These are phyloP conservation scores for Ceratopteris richardii DNA, from an alignment of 75 land plant genomes.

Conservation along the genomic window DNA sequence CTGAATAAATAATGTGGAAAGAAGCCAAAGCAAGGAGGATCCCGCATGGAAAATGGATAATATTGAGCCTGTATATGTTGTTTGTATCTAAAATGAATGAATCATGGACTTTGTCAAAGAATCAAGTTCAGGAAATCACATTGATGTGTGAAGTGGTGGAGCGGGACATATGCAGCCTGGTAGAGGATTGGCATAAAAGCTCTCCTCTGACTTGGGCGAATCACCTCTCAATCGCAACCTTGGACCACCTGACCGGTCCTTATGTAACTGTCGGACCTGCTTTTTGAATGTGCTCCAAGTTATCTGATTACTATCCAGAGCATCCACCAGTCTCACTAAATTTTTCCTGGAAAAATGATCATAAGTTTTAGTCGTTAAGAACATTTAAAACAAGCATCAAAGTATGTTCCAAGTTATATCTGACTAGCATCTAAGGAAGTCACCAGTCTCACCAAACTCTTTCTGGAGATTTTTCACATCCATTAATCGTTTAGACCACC, in stretches of 20 bases:
- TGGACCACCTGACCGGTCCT: constrained; percentile 53
- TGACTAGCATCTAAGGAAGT: no score
- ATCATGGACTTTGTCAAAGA: no score
- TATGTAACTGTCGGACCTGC: constrained; percentile 56
- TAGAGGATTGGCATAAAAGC: constrained; percentile 89
- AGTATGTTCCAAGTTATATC: background rate
- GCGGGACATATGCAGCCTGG: constrained; percentile 91
- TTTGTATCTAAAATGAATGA: no score
- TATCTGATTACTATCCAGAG: constrained; percentile 47
- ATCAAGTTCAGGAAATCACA: no score
- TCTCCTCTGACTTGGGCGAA: constrained; percentile 80
- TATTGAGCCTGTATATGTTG: no score
- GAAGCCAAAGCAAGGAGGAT: no score
- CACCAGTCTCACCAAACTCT: no score
- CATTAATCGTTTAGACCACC: no score
- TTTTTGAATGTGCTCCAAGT: constrained; percentile 64
- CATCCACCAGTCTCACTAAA: constrained; percentile 65
- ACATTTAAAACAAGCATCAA: background rate
- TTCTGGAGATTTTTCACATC: no score
- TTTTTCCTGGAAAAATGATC: constrained; percentile 56
- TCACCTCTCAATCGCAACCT: constrained; percentile 60
- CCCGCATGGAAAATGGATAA: no score
- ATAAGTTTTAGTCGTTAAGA: background rate
- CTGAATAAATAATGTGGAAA: no score
- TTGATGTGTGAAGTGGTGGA: constrained; percentile 11